Percentiles rank a stretch among this genome's conserved stretches.
Conservation (phyloP, 1,284 basidiomycete genomes). For the Leccinum solheimii region DNA sequence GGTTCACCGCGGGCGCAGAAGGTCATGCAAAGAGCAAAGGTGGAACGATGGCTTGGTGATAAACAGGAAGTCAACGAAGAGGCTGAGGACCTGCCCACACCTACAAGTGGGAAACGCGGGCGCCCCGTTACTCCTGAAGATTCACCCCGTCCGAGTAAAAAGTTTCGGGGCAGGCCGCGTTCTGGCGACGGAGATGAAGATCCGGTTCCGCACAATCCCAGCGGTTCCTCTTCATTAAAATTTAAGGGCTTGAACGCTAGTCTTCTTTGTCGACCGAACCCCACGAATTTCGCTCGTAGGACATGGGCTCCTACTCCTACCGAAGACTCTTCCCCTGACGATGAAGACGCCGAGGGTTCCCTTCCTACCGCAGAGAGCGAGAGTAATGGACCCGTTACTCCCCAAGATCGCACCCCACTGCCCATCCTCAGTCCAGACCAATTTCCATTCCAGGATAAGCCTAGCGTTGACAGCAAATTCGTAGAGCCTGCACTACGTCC, state of each 20-base stretch:
- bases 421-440: slow-evolving; percentile 36
- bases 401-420: slow-evolving; percentile 42
- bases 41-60: slow-evolving; percentile 36
- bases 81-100: slow-evolving; percentile 14
- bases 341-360: slow-evolving; percentile 40
- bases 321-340: slow-evolving; percentile 36
- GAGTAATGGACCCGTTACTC: slow-evolving; percentile 50
- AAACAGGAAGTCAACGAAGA: slow-evolving; percentile 30
- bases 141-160: slow-evolving; percentile 31
- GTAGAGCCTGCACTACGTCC: slow-evolving; percentile 27
- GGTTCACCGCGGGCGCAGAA: slow-evolving; percentile 41
- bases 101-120: slow-evolving; percentile 27
- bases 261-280: slow-evolving; percentile 37
- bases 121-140: slow-evolving; percentile 25
- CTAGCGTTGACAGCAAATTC: slow-evolving; percentile 20
- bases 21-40: slow-evolving; percentile 42
- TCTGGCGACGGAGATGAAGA: slow-evolving; percentile 32
- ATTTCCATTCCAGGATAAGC: slow-evolving; percentile 26
- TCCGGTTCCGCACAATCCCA: slow-evolving; percentile 31
- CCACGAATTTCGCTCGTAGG: slow-evolving; percentile 38
- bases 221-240: slow-evolving; percentile 27
- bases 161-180: slow-evolving; percentile 19
- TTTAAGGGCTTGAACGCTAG: slow-evolving; percentile 37
- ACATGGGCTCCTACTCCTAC: slow-evolving; percentile 34
- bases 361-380: slow-evolving; percentile 48